phyloP scores from a whole-genome alignment of 257 asterid genomes.

The Capsicum baccatum region DNA sequence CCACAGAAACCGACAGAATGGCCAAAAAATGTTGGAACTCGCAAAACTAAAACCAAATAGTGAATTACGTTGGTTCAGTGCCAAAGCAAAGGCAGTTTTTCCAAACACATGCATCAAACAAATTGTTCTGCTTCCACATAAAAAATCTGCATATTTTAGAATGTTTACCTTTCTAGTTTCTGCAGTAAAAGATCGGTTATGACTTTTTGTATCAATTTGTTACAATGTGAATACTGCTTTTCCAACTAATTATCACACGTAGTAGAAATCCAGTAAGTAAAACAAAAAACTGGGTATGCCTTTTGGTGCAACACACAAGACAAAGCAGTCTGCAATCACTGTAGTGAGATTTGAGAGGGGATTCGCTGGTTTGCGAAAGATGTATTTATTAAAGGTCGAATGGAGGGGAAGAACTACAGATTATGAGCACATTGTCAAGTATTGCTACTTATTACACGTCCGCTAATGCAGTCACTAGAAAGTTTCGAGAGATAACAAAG shows the following conservation, averaged over 20 bases:
- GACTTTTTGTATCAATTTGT: neutral
- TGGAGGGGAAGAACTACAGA: neutral
- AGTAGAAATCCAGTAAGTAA: neutral
- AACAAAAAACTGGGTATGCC: neutral
- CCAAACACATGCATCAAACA: neutral
- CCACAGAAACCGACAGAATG: neutral
- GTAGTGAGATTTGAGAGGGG: neutral
- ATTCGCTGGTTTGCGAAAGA: neutral
- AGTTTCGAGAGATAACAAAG: neutral
- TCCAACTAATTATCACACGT: neutral
- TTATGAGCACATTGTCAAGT: neutral
- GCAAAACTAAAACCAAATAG: neutral
- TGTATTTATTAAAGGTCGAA: neutral
- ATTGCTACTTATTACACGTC: neutral
- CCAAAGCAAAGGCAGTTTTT: neutral
- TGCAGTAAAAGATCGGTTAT: neutral
- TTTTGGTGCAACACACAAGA: neutral
- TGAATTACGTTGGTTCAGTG: constrained; percentile 12
- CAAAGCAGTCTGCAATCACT: neutral
- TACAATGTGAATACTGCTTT: neutral
- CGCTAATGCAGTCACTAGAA: neutral
- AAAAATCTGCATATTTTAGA: neutral
- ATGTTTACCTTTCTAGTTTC: neutral
- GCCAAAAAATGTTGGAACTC: neutral
- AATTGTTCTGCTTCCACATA: neutral